Conservation (phyloP, 768 basidiomycete genomes). For the Tulasnella sp. region DNA sequence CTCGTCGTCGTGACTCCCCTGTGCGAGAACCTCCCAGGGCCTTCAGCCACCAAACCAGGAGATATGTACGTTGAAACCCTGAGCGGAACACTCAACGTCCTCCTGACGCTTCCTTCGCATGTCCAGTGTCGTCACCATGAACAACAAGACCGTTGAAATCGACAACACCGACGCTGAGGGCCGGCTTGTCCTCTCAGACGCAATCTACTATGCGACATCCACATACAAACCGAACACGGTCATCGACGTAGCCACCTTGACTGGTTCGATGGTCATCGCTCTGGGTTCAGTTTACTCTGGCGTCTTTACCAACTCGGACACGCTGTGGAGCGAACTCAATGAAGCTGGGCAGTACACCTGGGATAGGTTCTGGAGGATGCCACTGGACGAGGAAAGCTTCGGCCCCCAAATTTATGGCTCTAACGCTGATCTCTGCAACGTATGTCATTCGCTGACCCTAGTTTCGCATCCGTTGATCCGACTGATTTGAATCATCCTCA, state of each 20-base stretch:
- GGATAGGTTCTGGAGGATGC: conserved; percentile 87
- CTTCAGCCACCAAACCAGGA: conserved; percentile 61
- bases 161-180: conserved; percentile 87
- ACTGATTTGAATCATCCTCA: neutral
- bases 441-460: conserved; percentile 28
- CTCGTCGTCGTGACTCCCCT: conserved; percentile 65
- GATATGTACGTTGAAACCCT: conserved; percentile 51
- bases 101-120: neutral
- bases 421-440: conserved; percentile 78
- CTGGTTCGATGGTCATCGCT: conserved; percentile 68
- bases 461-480: neutral
- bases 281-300: conserved; percentile 71
- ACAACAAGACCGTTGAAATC: conserved; percentile 61
- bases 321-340: conserved; percentile 62
- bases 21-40: conserved; percentile 79
- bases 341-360: conserved; percentile 64
- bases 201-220: conserved; percentile 72
- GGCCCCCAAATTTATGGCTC: conserved; percentile 65
- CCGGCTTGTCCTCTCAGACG: conserved; percentile 70
- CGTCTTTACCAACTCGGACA: conserved; percentile 58
- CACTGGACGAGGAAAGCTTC: conserved; percentile 75
- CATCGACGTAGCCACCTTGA: conserved; percentile 82
- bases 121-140: conserved; percentile 70
- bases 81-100: neutral
- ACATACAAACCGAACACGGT: conserved; percentile 73